Evolutionary conservation across 148 eudicot genomes (phyloP), one percentile per base, ranked within the genome.

Genomic region (Gaultheria prostrata): DNA sequence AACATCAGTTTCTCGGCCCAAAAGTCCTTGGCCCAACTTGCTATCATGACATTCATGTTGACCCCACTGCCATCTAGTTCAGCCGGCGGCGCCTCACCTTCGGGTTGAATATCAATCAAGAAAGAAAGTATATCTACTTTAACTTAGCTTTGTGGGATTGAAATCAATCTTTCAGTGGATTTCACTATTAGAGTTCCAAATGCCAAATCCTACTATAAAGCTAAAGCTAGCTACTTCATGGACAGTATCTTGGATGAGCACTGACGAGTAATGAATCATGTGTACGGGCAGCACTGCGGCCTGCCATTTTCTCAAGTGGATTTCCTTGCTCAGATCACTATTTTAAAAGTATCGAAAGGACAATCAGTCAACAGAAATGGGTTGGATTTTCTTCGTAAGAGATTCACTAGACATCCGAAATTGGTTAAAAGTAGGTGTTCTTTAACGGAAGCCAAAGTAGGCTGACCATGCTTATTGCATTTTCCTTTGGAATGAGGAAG

Each of bases 281-380:
- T 67, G 35, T 67, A 67, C 72, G 39, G 18, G 8, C 17, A 67
- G 72, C 72, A 67, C 72, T 26, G 18, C 72, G 33, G 72, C 72
- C 72, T 17, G 72, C 72, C 72, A 67, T 67, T 67, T 67, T 67
- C 72, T 67, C 72, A 30, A 67, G 72, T 67, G 72, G 72, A 67
- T 67, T 30, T 4, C 39, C 72, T 67, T 67, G 72, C 72, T 28
- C 13, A 30, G 72, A 67, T 11, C 39, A 67, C 72, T 28, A 30
- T 67, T 67, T 67, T 67, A 28, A 67, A 28, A 28, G 17, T 28
- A 13, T 18, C 18, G 6, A 67, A 30, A 30, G 33, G 8, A 67
- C 15, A 67, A 12, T 30, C 17, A 28, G 72, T 67, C 39, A 67
- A 67, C 72, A 3, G 17, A 67, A 32, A 11, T 67, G 72, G 35